phyloP scores from a whole-genome alignment of 441 rosid species.

The Aleurites moluccanus region DNA sequence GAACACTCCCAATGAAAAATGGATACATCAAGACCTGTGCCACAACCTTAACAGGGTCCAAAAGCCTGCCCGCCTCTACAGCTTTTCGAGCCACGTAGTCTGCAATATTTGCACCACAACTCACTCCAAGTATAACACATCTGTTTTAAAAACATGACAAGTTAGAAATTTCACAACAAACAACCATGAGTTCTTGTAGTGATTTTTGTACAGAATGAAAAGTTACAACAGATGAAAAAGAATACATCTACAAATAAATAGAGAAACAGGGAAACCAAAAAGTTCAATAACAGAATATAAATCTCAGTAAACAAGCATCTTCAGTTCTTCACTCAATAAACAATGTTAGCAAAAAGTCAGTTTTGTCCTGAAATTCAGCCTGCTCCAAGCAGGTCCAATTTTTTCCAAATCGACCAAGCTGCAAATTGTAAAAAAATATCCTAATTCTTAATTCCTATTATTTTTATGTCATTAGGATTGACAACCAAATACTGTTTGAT shows the following conservation, averaged over 20 bases:
- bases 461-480: not conserved
- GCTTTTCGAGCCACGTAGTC: conserved; percentile 81
- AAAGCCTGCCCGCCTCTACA: conserved; percentile 67
- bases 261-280: not conserved
- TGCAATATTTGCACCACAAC: conserved; percentile 90
- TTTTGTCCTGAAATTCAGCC: not conserved
- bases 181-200: not conserved
- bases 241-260: not conserved
- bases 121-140: conserved; percentile 89
- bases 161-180: conserved; percentile 1
- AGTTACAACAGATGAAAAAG: not conserved
- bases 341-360: not conserved
- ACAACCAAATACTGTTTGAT: not conserved
- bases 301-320: not conserved
- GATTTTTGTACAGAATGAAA: not conserved
- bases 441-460: not conserved
- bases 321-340: not conserved
- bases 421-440: not conserved
- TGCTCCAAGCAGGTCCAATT: too few species aligned
- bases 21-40: conserved; percentile 94
- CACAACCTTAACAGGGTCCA: conserved; percentile 87
- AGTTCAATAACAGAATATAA: not conserved
- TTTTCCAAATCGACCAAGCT: too few species aligned
- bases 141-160: conserved; percentile 41
- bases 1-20: conserved; percentile 74